Evolutionary conservation across 179 eudicot genomes (phyloP).

Genomic region (Corrigiola litoralis): DNA sequence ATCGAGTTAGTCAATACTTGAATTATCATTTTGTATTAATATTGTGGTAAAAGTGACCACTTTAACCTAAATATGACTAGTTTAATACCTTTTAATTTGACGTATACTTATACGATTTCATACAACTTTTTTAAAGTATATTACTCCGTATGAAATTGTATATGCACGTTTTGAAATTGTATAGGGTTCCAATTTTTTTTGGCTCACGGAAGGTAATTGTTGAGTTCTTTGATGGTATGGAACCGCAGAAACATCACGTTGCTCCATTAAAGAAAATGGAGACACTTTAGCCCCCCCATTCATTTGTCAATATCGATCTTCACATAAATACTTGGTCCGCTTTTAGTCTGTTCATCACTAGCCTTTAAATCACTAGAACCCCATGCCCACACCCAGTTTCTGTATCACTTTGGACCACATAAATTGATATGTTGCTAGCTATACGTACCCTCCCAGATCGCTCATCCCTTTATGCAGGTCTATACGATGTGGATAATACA

Average conservation of each 20-base stretch:
- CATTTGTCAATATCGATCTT: not conserved
- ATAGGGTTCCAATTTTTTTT: no score
- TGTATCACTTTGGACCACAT: not conserved
- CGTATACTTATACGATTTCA: no score
- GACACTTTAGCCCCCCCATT: not conserved
- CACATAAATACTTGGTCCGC: constrained; percentile 3
- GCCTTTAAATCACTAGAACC: not conserved
- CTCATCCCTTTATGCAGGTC: not conserved
- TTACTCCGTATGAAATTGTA: no score
- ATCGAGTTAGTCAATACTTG: no score
- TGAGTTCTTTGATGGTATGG: not conserved
- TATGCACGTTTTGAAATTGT: no score
- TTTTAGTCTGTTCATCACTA: not conserved
- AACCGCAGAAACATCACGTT: not conserved
- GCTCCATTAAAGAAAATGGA: not conserved
- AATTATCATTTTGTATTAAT: no score
- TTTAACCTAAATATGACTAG: no score
- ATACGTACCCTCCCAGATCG: constrained; percentile 1
- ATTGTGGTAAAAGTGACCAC: no score
- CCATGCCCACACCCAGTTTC: not conserved
- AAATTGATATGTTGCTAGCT: not conserved
- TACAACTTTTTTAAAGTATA: no score
- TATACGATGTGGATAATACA: not conserved
- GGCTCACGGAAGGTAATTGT: not conserved
- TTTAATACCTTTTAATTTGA: no score